These are phyloP conservation scores for Pythium vanterpoolii DNA, from an alignment of 352 stramenopile genomes.

Conservation along the genomic window DNA sequence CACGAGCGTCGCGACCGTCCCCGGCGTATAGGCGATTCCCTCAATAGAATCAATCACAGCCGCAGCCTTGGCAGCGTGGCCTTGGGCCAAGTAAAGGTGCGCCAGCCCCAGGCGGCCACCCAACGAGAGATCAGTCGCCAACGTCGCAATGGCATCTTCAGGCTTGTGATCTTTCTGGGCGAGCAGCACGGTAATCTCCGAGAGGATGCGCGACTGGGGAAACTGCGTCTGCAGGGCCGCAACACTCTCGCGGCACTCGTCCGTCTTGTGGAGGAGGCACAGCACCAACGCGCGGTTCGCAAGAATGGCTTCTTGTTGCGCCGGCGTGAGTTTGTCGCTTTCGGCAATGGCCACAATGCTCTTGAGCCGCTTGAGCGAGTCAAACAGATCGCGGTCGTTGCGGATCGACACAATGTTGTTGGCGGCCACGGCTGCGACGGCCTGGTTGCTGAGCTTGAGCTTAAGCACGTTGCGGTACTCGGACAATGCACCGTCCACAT, in stretches of 20 bases:
- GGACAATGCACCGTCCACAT: constrained; percentile 61
- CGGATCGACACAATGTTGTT: constrained; percentile 86
- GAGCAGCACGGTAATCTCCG: constrained; percentile 65
- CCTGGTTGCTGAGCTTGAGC: constrained; percentile 70
- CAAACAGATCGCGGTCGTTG: constrained; percentile 72
- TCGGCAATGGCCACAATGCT: constrained; percentile 49
- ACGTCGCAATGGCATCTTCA: constrained; percentile 32
- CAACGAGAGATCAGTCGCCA: constrained; percentile 48
- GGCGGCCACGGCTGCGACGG: constrained; percentile 53
- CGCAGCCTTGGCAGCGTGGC: constrained; percentile 43
- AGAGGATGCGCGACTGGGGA: constrained; percentile 45
- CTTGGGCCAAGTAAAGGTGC: constrained; percentile 67
- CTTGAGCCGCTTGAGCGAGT: constrained; percentile 83
- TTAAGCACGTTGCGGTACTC: constrained; percentile 80
- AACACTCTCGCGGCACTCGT: constrained; percentile 61
- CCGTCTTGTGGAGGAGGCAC: constrained; percentile 74
- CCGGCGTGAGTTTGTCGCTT: constrained; percentile 53
- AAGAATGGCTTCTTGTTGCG: constrained; percentile 72
- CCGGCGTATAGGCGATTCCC: constrained; percentile 55
- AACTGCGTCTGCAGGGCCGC: constrained; percentile 55
- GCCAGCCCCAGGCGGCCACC: constrained; percentile 63
- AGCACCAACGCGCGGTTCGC: constrained; percentile 70
- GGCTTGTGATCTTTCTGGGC: constrained; percentile 65
- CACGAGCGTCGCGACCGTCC: constrained; percentile 79
- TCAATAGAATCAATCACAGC: constrained; percentile 62